phyloP scores from a whole-genome alignment of 169 alveolate genomes.

The Cryptosporidium andersoni region DNA sequence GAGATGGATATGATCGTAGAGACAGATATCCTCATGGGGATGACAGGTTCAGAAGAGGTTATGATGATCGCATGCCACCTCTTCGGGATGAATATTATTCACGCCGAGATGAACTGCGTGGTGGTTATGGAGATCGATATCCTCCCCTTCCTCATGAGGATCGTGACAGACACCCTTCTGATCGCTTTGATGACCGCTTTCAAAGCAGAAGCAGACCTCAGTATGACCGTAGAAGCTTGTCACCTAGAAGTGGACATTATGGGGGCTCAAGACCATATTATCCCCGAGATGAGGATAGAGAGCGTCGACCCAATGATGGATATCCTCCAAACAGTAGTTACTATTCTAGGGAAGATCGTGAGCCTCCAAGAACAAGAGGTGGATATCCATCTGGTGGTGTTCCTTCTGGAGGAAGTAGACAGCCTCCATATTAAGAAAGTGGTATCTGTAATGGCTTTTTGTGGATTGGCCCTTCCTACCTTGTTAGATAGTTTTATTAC shows the following conservation, averaged over 20 bases:
- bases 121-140: slow-evolving; percentile 54
- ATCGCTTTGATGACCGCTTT: slow-evolving; percentile 65
- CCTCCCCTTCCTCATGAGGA: slow-evolving; percentile 44
- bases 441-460: too few relatives aligned
- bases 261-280: slow-evolving; percentile 44
- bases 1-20: slow-evolving; percentile 60
- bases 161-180: slow-evolving; percentile 58
- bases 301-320: slow-evolving; percentile 41
- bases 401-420: slow-evolving; percentile 20
- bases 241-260: slow-evolving; percentile 56
- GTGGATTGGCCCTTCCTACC: too few relatives aligned
- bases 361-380: slow-evolving; percentile 65
- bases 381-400: slow-evolving; percentile 41
- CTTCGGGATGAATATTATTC: slow-evolving; percentile 55
- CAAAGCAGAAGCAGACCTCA: slow-evolving; percentile 36
- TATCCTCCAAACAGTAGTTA: slow-evolving; percentile 25
- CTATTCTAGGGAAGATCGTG: slow-evolving; percentile 62
- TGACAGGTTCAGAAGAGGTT: slow-evolving; percentile 64
- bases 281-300: slow-evolving; percentile 42
- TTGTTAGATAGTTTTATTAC: too few relatives aligned
- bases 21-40: slow-evolving; percentile 47
- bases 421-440: background rate
- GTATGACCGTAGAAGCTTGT: slow-evolving; percentile 64
- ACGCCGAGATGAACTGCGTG: slow-evolving; percentile 47
- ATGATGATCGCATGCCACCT: slow-evolving; percentile 68